Evolutionary conservation across 1,139 yeast genomes (phyloP), one percentile per base, ranked within the genome.

Genomic region (Meyerozyma carpophila): DNA sequence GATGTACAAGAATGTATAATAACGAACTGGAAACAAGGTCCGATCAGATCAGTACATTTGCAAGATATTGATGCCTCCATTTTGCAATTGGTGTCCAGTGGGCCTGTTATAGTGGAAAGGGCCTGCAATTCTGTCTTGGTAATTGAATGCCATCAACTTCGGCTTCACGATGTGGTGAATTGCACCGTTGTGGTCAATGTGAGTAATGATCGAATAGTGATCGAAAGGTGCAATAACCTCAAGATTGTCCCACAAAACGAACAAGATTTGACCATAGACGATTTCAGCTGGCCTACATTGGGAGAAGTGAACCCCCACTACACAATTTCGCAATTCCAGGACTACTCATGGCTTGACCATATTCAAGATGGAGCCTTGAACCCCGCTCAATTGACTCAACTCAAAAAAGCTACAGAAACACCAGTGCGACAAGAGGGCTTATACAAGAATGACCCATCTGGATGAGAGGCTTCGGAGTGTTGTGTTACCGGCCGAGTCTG

Each of bases 281-380:
- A 51, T 34, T 48, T 51, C 25, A 46, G 43, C 40, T 48, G 53
- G 50, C 54, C 54, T 31, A 39, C 41, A 6, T n/a, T 16, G 14
- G 13, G 13, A 21, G 32, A n/a, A 9, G 20, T 9, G 27, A 40
- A 40, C 20, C 38, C 42, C n/a, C 42, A 40, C 21, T 40, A 34
- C 26, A 10, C 8, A 21, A 20, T 34, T 18, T 10, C 32, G 5
- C 26, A 16, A 7, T 6, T 8, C 10, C 10, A n/a, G 4, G 37
- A 39, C 36, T 29, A 39, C 34, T 2, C 29, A 5, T 27, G 36
- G 41, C 24, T 32, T 11, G 41, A 39, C 26, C 8, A 21, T 3
- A 28, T 39, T 25, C 14, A 39, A 7, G 41, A n/a, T 4, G 41
- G 41, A 3, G 28, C 41, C 29, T 27, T 27, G 29, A 10, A n/a